Percentiles rank a stretch among this genome's conserved stretches.
Conservation (phyloP, 2,329 filamentous ascomycete genomes). For the Lachnellula willkommii region DNA sequence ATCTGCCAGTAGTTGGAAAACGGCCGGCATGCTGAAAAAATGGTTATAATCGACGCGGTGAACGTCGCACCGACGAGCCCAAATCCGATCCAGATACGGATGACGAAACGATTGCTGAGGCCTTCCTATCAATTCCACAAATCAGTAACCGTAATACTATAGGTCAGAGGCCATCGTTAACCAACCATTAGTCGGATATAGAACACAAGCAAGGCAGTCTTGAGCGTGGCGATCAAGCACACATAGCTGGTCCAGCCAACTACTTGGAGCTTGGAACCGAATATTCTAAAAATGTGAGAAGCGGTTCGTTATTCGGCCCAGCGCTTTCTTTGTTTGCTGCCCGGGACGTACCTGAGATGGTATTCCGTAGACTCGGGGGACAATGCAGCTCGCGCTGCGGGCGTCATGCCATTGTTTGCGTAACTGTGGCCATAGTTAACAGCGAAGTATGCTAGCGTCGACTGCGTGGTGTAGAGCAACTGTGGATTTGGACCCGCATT, state of each 20-base stretch:
- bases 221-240: conserved; percentile 47
- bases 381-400: conserved; percentile 42
- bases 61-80: conserved; percentile 44
- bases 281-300: conserved; percentile 33
- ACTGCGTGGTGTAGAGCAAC: conserved; percentile 47
- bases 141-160: neutral
- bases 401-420: conserved; percentile 54
- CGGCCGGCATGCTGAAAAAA: conserved; percentile 47
- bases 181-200: conserved; percentile 47
- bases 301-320: conserved; percentile 3
- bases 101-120: conserved; percentile 39
- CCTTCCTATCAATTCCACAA: conserved; percentile 23
- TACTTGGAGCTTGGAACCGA: conserved; percentile 49
- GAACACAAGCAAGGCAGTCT: conserved; percentile 51
- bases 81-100: conserved; percentile 39
- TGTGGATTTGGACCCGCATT: conserved; percentile 21
- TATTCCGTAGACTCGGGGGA: conserved; percentile 42
- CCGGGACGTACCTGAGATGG: conserved; percentile 22
- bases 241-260: conserved; percentile 51
- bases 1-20: conserved; percentile 55
- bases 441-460: conserved; percentile 44
- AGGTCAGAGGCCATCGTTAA: neutral
- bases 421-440: conserved; percentile 45
- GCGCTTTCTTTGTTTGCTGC: neutral
- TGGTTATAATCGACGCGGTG: conserved; percentile 43